Evolutionary conservation across 306 rosid species (phyloP), one percentile per base, ranked within the genome.

Genomic region (Macrotyloma uniflorum): DNA sequence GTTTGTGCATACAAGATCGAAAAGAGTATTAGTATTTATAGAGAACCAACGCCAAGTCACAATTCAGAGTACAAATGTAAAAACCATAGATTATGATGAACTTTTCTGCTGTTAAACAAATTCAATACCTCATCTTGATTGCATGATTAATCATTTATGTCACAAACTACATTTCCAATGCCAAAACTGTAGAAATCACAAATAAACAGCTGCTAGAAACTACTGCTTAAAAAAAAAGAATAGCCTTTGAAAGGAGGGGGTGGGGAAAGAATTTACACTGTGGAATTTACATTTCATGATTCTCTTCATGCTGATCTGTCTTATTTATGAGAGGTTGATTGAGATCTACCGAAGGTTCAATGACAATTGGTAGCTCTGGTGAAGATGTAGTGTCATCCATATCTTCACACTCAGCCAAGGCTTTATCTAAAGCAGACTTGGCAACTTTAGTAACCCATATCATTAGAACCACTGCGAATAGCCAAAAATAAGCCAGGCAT

Each of bases 401-500:
- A 68, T 86, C 87, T 77, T 81, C 89, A 49, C 81, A 86, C 86
- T 91, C 99, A 19, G 93, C 91, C 88, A 95, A 86, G 72, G 99
- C 96, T 75, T 88, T 87, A n/a, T 93, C 96, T 76, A 93, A 85
- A 47, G 99, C 89, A 9, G 87, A 74, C 91, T 87, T 93, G 75
- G 98, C 98, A 47, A 92, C 90, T 88, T 74, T 93, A 12, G 96
- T 95, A 24, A 93, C 91, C 46, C 92, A 88, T 68, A 88, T 24
- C 83, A 95, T 83, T 50, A 91, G 54, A 83, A 93, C 76, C 85
- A 87, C 98, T 95, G 93, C 84, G 58, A 67, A 77, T 35, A 79
- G 61, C 61, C 83, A 45, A 69, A 82, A 63, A 15, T 7, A 26
- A 78, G 63, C 45, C 15, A 38, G 70, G 45, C 51, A 38, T 38